Evolutionary conservation across 176 grass and related monocot species (phyloP), one percentile per base, ranked within the genome.

Genomic region (Pharus latifolius): DNA sequence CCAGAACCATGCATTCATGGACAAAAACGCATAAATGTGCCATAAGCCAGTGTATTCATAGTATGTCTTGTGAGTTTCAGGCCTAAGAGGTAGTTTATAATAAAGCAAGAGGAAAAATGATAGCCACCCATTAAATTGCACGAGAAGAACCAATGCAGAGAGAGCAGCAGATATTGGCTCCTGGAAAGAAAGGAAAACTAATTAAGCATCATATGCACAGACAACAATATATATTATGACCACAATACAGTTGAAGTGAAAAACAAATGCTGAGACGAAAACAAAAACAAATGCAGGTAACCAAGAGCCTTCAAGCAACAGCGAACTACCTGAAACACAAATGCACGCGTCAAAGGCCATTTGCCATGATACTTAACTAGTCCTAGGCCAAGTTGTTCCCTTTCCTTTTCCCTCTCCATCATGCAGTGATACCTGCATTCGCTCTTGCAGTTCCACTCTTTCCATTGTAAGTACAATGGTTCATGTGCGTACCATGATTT

Each of bases 1-100:
- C 96, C 90, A 99, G 58, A 91, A 95, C 96, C 96, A 95, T 1
- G 90, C 86, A 91, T 95, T 95, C 90, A 95, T 88, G 41, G 90
- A 69, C 62, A 95, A 75, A 30, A 95, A 70, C 23, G 84, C 87
- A 46, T 91, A 91, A 28, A 99, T 82, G 55, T 99, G 96, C 90
- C 87, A 95, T 6, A 95, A 49, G 30, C 87, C 73, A 64, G 96
- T 95, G 34, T 88, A 99, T 17, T 99, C 96, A 26, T 99, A 99
- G 65, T 86, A 99, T 10, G 96, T 88, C 47, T 59, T 86, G 0
- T 72, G 78, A 71, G 69, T 91, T 57, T 88, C 78, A 3, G 90
- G 90, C 56, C 72, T 91, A 63, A 86, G 75, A 67, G 87, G 87
- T 3, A 99, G 78, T 59, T 88, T 99, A 47, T 99, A 99, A 22